Percentiles rank a stretch among this genome's conserved stretches.
Evolutionary conservation across 75 land plant species (phyloP).

Genomic region (Cryptomeria japonica): DNA sequence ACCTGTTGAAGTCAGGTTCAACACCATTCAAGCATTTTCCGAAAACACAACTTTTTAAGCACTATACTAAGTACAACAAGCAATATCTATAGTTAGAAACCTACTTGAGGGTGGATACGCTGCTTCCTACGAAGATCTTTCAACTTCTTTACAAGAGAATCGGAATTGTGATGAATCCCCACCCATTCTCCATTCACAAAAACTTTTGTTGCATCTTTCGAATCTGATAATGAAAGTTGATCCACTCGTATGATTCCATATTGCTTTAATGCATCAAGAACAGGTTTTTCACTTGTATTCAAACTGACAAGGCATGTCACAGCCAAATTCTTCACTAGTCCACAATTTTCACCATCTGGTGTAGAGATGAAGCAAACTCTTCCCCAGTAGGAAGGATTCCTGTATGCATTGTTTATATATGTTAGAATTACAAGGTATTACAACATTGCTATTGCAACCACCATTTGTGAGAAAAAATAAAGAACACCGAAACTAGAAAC

Average conservation of each 20-base stretch:
- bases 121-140: constrained; percentile 47
- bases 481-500: background rate
- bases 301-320: constrained; percentile 66
- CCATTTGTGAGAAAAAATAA: background rate
- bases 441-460: background rate
- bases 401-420: constrained; percentile 21
- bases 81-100: background rate
- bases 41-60: background rate
- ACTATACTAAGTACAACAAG: background rate
- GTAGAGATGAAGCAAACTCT: constrained; percentile 88
- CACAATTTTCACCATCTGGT: constrained; percentile 93
- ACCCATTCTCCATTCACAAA: constrained; percentile 90
- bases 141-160: constrained; percentile 33
- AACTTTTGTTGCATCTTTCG: constrained; percentile 45
- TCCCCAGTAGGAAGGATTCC: constrained; percentile 82
- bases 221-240: constrained; percentile 22
- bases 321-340: constrained; percentile 89
- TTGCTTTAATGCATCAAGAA: constrained; percentile 36
- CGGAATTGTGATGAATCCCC: constrained; percentile 52
- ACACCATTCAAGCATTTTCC: background rate
- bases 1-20: background rate
- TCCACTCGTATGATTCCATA: constrained; percentile 52
- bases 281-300: constrained; percentile 22
- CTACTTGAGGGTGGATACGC: constrained; percentile 44
- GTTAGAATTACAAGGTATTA: background rate